A percentile compares a stretch with the other conserved stretches of the same genome.
Conservation (phyloP, 306 rosid genomes). For the Pterocarpus santalinus region DNA sequence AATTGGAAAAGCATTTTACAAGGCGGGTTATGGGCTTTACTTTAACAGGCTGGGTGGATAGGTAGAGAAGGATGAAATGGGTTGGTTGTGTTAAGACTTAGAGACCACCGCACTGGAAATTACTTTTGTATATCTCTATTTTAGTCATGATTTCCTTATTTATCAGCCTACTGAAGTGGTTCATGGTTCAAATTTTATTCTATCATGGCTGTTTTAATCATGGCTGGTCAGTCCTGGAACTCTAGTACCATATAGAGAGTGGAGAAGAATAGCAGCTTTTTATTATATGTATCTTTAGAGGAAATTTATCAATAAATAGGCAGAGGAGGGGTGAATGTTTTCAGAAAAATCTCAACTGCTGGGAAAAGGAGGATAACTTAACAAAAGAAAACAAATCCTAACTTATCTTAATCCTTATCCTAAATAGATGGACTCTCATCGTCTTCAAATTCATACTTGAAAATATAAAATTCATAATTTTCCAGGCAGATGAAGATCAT, state of each 20-base stretch:
- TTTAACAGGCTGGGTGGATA: background rate
- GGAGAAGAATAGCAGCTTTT: background rate
- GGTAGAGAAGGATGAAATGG: background rate
- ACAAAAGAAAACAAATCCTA: background rate
- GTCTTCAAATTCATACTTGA: conserved; percentile 3
- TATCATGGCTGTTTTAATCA: background rate
- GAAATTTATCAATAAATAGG: background rate
- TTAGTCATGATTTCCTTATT: too few species aligned
- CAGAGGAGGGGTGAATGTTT: background rate
- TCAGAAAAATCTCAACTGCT: conserved; percentile 4
- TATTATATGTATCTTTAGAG: background rate
- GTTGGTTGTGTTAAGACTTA: background rate
- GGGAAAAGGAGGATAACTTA: background rate
- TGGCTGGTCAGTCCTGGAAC: too few species aligned
- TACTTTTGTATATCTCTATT: too few species aligned
- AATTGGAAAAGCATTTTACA: background rate
- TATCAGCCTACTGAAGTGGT: too few species aligned
- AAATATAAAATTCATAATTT: conserved; percentile 26
- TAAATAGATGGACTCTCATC: background rate
- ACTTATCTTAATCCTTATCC: background rate
- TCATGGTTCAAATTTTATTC: too few species aligned
- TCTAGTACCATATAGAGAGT: background rate
- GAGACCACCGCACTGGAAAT: too few species aligned
- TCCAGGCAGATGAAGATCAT: conserved; percentile 75
- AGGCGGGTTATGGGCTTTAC: background rate